Conservation (phyloP, 2,329 filamentous ascomycete species). For the Septoria linicola region DNA sequence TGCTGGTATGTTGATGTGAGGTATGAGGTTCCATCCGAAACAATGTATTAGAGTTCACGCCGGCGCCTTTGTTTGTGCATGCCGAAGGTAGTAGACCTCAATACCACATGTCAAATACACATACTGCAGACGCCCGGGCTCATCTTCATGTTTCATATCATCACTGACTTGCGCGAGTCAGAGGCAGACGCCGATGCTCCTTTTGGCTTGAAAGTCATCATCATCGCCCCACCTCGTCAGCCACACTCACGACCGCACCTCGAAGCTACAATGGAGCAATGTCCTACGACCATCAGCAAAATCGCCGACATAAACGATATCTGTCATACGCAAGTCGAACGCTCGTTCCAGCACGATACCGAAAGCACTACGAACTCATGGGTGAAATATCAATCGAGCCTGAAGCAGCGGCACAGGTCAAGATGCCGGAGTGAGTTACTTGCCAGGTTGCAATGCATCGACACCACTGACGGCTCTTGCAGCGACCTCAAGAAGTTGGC, state of each 20-base stretch:
- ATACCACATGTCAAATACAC: not conserved
- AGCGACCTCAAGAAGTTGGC: slow-evolving; percentile 43
- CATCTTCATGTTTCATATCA: not conserved
- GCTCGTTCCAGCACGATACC: slow-evolving; percentile 8
- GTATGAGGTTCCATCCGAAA: too few relatives aligned
- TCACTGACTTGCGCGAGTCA: slow-evolving; percentile 1
- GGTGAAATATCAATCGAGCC: not conserved
- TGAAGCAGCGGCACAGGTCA: not conserved
- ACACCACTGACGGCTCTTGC: too few relatives aligned
- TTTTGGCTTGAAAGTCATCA: slow-evolving; percentile 4
- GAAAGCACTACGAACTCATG: slow-evolving; percentile 4
- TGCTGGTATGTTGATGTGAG: too few relatives aligned
- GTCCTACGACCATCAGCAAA: not conserved
- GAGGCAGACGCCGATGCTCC: slow-evolving; percentile 2
- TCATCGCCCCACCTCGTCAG: slow-evolving; percentile 3
- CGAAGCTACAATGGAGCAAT: not conserved
- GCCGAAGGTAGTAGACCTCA: too few relatives aligned
- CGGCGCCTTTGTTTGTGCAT: too few relatives aligned
- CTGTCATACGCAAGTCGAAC: slow-evolving; percentile 4
- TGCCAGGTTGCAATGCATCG: too few relatives aligned
- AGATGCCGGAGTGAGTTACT: slow-evolving; percentile 6
- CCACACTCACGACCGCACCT: not conserved
- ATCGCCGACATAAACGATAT: slow-evolving; percentile 10
- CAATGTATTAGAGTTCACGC: too few relatives aligned
- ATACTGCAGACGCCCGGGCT: not conserved